phyloP scores from a whole-genome alignment of 1,284 basidiomycete species.

The Apiotrichum porosum region DNA sequence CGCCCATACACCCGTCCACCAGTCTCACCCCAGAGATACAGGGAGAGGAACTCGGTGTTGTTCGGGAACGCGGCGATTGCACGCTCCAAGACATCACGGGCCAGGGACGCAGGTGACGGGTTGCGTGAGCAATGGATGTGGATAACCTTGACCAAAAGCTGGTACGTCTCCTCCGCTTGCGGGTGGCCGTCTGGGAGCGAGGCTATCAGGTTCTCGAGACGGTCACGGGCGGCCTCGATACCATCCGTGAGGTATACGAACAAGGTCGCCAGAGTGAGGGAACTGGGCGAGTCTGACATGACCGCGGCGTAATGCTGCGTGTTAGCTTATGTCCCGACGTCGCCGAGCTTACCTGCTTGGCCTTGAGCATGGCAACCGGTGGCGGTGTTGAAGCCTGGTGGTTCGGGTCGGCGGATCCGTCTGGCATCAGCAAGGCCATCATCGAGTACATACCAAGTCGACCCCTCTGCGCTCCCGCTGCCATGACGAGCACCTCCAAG shows the following conservation, averaged over 20 bases:
- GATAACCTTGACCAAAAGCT: slow-evolving; percentile 44
- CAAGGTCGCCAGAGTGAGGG: slow-evolving; percentile 29
- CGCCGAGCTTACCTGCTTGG: slow-evolving; percentile 29
- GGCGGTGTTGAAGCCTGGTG: slow-evolving; percentile 8
- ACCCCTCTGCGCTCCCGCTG: slow-evolving; percentile 17
- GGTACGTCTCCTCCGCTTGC: slow-evolving; percentile 43
- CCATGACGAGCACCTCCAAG: slow-evolving; percentile 28
- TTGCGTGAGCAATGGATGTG: slow-evolving; percentile 35
- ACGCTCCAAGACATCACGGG: slow-evolving; percentile 43
- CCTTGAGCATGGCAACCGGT: slow-evolving; percentile 30
- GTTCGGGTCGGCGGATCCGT: neutral
- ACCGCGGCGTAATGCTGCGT: slow-evolving; percentile 18
- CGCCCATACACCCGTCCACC: slow-evolving; percentile 47
- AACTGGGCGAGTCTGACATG: slow-evolving; percentile 4
- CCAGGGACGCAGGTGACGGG: slow-evolving; percentile 31
- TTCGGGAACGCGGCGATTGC: slow-evolving; percentile 47
- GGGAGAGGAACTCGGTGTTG: slow-evolving; percentile 49
- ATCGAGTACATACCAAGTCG: no score
- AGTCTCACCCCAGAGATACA: slow-evolving; percentile 48
- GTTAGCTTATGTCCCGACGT: neutral
- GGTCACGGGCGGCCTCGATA: slow-evolving; percentile 17
- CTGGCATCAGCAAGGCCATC: neutral
- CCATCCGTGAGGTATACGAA: slow-evolving; percentile 30
- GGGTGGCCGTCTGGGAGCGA: slow-evolving; percentile 16
- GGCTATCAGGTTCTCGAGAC: slow-evolving; percentile 14